Evolutionary conservation across 1,284 basidiomycete genomes (phyloP).

Genomic region (Moesziomyces sp.): DNA sequence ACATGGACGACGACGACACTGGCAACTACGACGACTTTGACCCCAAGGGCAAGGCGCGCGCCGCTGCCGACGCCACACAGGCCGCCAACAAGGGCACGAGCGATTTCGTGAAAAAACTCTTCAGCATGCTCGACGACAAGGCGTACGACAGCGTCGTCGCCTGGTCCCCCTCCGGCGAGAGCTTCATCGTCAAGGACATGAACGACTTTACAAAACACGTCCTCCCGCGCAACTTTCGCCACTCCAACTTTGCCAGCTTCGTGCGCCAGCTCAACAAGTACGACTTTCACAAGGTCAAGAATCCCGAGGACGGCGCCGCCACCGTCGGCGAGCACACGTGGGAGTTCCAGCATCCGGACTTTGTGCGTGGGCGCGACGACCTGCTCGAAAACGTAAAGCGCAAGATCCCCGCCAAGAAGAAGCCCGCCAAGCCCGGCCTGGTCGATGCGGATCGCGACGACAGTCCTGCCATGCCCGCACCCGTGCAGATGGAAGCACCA

Average conservation of each 20-base stretch:
- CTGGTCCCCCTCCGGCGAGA: conserved; percentile 87
- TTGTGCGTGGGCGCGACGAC: conserved; percentile 76
- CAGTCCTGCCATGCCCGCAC: conserved; percentile 33
- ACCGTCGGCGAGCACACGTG: conserved; percentile 81
- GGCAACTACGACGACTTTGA: conserved; percentile 37
- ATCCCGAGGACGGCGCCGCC: conserved; percentile 79
- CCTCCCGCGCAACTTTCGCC: conserved; percentile 93
- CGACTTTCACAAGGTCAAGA: conserved; percentile 89
- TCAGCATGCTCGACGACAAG: conserved; percentile 86
- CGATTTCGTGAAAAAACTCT: conserved; percentile 96
- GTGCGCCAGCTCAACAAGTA: conserved; percentile 90
- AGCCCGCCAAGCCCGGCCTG: conserved; percentile 36
- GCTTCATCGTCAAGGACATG: conserved; percentile 96
- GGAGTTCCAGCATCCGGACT: conserved; percentile 96
- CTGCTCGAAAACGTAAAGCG: conserved; percentile 82
- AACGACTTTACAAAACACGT: conserved; percentile 95
- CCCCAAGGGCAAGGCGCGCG: conserved; percentile 23
- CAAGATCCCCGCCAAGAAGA: conserved; percentile 70
- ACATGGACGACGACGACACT: conserved; percentile 36
- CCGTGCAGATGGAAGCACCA: conserved; percentile 15
- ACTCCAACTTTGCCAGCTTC: conserved; percentile 86
- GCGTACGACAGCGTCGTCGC: conserved; percentile 80
- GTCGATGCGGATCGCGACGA: conserved; percentile 63
- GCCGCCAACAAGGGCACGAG: conserved; percentile 53
- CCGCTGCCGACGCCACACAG: conserved; percentile 17